Evolutionary conservation across 805 yeast genomes (phyloP).

Genomic region (Lachancea kluyveri): DNA sequence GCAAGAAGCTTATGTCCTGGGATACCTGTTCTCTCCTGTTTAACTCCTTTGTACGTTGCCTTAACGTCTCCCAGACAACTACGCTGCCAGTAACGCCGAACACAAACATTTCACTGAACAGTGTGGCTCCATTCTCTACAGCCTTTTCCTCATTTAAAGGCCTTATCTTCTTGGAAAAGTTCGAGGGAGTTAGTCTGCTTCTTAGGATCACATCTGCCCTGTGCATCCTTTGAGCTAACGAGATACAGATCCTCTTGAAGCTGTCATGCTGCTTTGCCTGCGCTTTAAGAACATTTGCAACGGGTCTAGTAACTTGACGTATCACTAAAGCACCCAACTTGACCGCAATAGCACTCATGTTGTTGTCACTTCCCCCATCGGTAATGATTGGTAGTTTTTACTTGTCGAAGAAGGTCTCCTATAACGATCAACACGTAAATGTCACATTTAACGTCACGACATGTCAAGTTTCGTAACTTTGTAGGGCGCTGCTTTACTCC

Average conservation of each 20-base stretch:
- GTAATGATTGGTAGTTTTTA: too few species aligned
- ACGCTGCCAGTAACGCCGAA: slow-evolving; percentile 77
- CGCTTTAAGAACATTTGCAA: slow-evolving; percentile 52
- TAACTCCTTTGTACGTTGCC: slow-evolving; percentile 60
- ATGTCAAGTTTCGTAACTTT: too few species aligned
- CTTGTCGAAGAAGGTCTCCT: too few species aligned
- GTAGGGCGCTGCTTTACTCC: too few species aligned
- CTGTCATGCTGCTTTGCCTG: slow-evolving; percentile 69
- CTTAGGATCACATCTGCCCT: slow-evolving; percentile 57
- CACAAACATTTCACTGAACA: slow-evolving; percentile 69
- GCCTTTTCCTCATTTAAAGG: slow-evolving; percentile 82
- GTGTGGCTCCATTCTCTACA: slow-evolving; percentile 73
- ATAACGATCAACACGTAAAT: too few species aligned
- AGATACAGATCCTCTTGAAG: slow-evolving; percentile 58
- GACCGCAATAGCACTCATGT: slow-evolving; percentile 16
- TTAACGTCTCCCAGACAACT: slow-evolving; percentile 62
- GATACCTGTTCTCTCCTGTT: slow-evolving; percentile 56
- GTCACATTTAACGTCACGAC: too few species aligned
- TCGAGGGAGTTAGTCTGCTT: slow-evolving; percentile 39
- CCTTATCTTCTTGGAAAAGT: slow-evolving; percentile 44
- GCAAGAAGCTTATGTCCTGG: slow-evolving; percentile 67
- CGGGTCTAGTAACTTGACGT: slow-evolving; percentile 17
- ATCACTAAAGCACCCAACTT: slow-evolving; percentile 12
- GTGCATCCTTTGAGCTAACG: slow-evolving; percentile 67
- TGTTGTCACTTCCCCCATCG: slow-evolving; percentile 9